Conservation (phyloP, 306 rosid species). For the Albizia julibrissin region DNA sequence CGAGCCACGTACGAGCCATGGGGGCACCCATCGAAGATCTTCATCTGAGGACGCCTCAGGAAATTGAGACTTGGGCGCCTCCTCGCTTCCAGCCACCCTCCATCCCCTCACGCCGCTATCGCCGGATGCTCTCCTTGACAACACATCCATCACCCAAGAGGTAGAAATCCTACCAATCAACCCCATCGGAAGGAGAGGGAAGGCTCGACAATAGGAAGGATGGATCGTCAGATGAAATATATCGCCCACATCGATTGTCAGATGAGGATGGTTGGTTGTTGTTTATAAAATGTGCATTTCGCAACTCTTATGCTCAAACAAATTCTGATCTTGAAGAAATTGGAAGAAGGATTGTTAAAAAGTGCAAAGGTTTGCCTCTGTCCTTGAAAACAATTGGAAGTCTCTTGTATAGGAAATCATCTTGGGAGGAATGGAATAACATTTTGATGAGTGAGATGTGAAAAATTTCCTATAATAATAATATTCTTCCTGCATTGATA, state of each 20-base stretch:
- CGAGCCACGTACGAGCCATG: no score
- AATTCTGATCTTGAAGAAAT: neutral
- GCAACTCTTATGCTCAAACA: neutral
- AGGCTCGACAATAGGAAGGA: no score
- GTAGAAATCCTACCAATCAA: no score
- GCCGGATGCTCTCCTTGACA: no score
- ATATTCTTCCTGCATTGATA: neutral
- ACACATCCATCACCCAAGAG: no score
- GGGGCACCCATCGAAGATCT: no score
- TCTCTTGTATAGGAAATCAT: neutral
- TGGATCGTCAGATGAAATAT: neutral
- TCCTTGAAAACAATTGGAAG: neutral
- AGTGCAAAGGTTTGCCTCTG: neutral
- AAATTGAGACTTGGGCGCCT: no score
- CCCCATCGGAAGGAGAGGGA: no score
- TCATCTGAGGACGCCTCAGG: no score
- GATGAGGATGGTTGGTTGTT: neutral
- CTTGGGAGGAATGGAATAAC: neutral
- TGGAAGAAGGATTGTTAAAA: neutral
- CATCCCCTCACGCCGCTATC: no score
- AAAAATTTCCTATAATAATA: neutral
- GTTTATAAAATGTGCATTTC: neutral
- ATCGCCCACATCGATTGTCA: neutral
- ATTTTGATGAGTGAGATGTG: neutral
- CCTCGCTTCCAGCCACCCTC: no score